These are phyloP conservation scores for Umbelopsis sp. DNA, from an alignment of 192 early-diverging fungal genomes.

Conservation along the genomic window DNA sequence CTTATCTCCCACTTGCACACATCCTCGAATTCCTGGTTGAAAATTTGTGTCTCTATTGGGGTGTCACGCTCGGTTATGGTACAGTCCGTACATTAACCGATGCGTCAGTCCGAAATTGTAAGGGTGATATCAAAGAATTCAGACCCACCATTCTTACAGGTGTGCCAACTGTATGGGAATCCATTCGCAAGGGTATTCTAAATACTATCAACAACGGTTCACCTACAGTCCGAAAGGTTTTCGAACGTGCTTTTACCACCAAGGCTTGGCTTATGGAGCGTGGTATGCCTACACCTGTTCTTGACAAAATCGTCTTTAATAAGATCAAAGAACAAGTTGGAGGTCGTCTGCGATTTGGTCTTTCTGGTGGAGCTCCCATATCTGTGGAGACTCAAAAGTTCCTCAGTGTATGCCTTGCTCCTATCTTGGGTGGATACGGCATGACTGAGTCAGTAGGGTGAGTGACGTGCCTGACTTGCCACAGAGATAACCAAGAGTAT, in stretches of 20 bases:
- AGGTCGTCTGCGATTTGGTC: conserved; percentile 77
- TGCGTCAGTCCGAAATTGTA: conserved; percentile 58
- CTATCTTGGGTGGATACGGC: conserved; percentile 89
- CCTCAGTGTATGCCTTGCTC: conserved; percentile 72
- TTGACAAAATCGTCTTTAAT: conserved; percentile 82
- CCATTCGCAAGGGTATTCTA: conserved; percentile 38
- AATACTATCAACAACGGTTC: conserved; percentile 43
- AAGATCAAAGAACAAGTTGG: conserved; percentile 83
- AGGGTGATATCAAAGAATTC: conserved; percentile 65
- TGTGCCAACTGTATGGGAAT: conserved; percentile 69
- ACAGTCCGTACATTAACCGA: conserved; percentile 58
- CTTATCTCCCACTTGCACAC: conserved; percentile 88
- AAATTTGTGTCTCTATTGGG: conserved; percentile 35
- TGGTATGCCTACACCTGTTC: conserved; percentile 65
- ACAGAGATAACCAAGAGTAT: conserved; percentile 28
- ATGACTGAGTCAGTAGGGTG: conserved; percentile 46
- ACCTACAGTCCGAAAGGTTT: conserved; percentile 66
- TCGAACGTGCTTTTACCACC: conserved; percentile 71
- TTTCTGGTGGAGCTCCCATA: conserved; percentile 90
- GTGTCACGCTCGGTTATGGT: conserved; percentile 59
- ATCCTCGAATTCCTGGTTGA: conserved; percentile 63
- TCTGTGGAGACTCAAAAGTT: conserved; percentile 84
- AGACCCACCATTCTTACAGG: conserved; percentile 60
- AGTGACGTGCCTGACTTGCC: conserved; percentile 21
- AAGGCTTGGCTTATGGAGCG: conserved; percentile 70